Evolutionary conservation across 495 filamentous ascomycete genomes (phyloP).

Genomic region (Pyrenula massariospora): DNA sequence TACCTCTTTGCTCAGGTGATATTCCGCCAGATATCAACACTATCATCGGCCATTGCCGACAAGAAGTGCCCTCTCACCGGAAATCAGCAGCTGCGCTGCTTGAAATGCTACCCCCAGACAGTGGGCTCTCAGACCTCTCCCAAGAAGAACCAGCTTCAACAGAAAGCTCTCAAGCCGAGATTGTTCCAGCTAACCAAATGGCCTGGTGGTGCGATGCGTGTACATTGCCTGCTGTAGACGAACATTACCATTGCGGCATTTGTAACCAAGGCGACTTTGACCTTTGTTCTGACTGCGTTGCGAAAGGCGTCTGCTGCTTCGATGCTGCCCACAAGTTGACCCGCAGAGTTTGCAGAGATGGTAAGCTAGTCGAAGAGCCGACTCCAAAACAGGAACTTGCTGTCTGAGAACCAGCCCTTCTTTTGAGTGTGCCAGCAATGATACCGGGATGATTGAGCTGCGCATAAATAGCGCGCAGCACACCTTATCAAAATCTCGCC

Average conservation of each 20-base stretch:
- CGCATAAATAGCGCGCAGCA: no score
- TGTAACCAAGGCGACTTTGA: constrained; percentile 95
- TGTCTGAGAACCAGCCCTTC: no score
- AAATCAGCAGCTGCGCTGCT: not conserved
- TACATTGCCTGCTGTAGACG: constrained; percentile 58
- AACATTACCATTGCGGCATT: constrained; percentile 87
- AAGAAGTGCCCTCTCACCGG: not conserved
- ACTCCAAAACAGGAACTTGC: no score
- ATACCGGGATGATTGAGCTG: no score
- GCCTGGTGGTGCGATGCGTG: constrained; percentile 85
- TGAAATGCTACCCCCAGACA: not conserved
- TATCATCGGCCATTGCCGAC: not conserved
- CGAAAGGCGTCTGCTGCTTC: constrained; percentile 6
- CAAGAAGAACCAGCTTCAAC: not conserved
- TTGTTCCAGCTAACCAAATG: no score
- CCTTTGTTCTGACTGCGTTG: constrained; percentile 72
- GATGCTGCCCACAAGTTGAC: not conserved
- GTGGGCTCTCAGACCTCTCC: not conserved
- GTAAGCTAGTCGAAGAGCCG: not conserved
- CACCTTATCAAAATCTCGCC: no score
- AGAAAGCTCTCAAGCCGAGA: not conserved
- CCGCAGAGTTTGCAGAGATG: not conserved
- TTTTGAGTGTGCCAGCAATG: no score
- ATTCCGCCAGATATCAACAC: not conserved
- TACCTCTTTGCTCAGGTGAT: not conserved